Evolutionary conservation across 306 rosid genomes (phyloP).

Genomic region (Malus sylvestris): DNA sequence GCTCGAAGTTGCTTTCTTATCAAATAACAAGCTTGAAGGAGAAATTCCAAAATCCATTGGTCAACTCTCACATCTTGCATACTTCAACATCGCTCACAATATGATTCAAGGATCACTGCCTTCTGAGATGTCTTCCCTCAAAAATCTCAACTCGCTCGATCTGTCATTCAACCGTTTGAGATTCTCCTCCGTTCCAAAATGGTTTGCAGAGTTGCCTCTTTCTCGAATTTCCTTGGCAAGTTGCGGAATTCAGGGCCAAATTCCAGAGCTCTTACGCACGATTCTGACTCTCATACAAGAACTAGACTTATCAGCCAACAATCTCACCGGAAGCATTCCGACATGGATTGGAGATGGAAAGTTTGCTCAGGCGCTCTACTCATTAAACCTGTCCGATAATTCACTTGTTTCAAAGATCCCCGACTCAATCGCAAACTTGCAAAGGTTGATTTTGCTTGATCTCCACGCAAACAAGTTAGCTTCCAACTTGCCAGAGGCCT

Average conservation of each 20-base stretch:
- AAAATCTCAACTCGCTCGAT: constrained; percentile 43
- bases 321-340: constrained; percentile 48
- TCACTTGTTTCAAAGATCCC: constrained; percentile 50
- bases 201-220: constrained; percentile 36
- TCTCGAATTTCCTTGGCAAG: constrained; percentile 47
- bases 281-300: constrained; percentile 41
- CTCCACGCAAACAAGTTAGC: constrained; percentile 50
- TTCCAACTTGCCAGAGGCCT: constrained; percentile 41
- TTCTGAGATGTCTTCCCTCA: constrained; percentile 48
- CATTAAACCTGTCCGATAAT: constrained; percentile 58
- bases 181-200: constrained; percentile 41
- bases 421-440: constrained; percentile 36
- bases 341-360: constrained; percentile 58
- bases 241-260: constrained; percentile 45
- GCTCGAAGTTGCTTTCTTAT: constrained; percentile 43
- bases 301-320: constrained; percentile 39
- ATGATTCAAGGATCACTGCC: constrained; percentile 53
- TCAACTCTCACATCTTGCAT: constrained; percentile 41
- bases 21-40: constrained; percentile 49
- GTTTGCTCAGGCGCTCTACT: constrained; percentile 35
- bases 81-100: constrained; percentile 36
- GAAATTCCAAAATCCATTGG: constrained; percentile 38
- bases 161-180: constrained; percentile 52
- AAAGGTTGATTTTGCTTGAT: constrained; percentile 44
- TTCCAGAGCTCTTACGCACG: constrained; percentile 31